These are phyloP conservation scores for Alternaria consortialis DNA, from an alignment of 2,329 filamentous ascomycete genomes.

Conservation along the genomic window DNA sequence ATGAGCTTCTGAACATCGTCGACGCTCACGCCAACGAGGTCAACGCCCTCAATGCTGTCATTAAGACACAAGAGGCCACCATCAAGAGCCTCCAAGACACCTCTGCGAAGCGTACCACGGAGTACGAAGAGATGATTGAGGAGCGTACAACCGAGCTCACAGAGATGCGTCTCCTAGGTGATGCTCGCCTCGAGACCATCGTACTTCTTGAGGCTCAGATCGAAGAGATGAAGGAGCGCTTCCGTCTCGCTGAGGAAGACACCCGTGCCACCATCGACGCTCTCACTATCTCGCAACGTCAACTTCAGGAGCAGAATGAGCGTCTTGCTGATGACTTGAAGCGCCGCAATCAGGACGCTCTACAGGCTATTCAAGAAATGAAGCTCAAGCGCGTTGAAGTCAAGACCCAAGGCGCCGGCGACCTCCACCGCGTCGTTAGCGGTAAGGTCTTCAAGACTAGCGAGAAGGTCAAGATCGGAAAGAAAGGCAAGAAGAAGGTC, in stretches of 20 bases:
- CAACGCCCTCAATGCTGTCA: constrained; percentile 47
- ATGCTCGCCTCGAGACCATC: constrained; percentile 46
- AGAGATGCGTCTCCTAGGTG: constrained; percentile 46
- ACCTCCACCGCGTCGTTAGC: constrained; percentile 38
- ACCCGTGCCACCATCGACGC: constrained; percentile 44
- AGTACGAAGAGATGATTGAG: constrained; percentile 37
- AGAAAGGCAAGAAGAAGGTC: constrained; percentile 42
- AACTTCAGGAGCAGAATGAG: constrained; percentile 44
- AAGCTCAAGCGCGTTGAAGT: constrained; percentile 45
- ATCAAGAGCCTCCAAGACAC: constrained; percentile 47
- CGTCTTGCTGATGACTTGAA: constrained; percentile 36
- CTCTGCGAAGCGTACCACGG: constrained; percentile 29
- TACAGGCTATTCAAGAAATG: constrained; percentile 45
- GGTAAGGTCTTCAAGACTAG: constrained; percentile 44
- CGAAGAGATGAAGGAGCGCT: constrained; percentile 44
- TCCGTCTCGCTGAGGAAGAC: constrained; percentile 39
- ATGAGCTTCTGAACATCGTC: constrained; percentile 43
- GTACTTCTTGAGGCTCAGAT: constrained; percentile 42
- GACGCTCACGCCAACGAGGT: constrained; percentile 41
- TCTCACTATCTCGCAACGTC: constrained; percentile 38
- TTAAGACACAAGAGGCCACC: constrained; percentile 50
- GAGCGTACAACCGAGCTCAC: constrained; percentile 44
- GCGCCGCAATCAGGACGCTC: constrained; percentile 39
- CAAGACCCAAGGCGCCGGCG: constrained; percentile 30
- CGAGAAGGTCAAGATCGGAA: constrained; percentile 45